Base-by-base conservation (phyloP, 2,329 filamentous ascomycete genomes). In the Talaromyces amestolkiae region DNA sequence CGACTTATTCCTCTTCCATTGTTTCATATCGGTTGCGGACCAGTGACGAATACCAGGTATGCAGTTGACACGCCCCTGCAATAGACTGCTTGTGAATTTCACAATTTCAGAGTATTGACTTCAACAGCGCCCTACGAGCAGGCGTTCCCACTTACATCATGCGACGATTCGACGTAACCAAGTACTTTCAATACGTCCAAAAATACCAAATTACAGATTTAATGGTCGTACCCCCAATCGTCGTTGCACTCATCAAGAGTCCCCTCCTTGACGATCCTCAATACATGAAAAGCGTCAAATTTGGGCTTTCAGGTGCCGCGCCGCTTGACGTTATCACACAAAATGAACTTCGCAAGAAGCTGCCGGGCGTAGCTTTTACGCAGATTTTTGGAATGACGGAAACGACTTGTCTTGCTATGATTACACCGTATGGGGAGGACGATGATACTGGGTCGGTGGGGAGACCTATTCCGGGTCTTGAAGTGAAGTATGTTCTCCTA, bases 121-220 rank as follows among this genome's bases (percentile, higher is more conserved):
- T 19, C 39, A 60, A 60, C 88, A 74, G 83, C 89, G 72, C 86
- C 87, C 60, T 85, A 82, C 63, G 83, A 83, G 56, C 75, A 54
- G 80, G 82, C 17, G 78, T 87, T 1, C 88, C 89, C 1, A 85
- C 91, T 17, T 82, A 81, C 66, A 73, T 85, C 27, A 77, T 84
- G 71, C 79, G 79, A 3, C 76, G 81, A 15, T 96, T 93, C 75
- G 88, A 94, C 73, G 92, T 95, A 66, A 71, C 87, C 62, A 84
- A 88, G 74, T 87, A 93, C 83, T 82, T 96, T 75, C 82, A 33
- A 31, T 53, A 53, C 49, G 3, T 53, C 27, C 49, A 53, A 53
- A 53, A 53, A 17, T 53, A 53, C 27, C 24, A 53, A 53, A 53
- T 53, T 33, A 53, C 49, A 33, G 49, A 53, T 8, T 53, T 53